Base-by-base conservation (phyloP, 1,284 basidiomycete genomes). In the Puccinia triticina region DNA sequence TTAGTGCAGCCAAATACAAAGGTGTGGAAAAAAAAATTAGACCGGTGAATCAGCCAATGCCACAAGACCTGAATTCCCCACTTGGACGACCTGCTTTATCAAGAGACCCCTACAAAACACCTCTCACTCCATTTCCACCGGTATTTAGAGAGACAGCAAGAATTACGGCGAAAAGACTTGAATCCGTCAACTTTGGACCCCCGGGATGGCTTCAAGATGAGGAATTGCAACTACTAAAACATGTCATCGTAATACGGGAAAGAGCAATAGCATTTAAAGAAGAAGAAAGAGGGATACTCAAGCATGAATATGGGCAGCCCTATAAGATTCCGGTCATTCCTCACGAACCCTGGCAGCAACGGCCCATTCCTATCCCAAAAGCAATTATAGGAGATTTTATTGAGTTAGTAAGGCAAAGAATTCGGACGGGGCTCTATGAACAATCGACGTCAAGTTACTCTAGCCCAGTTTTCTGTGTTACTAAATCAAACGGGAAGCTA, bases 311-410 rank as follows among this genome's bases (percentile, higher is more conserved):
- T 50, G 46, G 69, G 8, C 23, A 12, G 11, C 69, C 69, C 48
- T 72, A 72, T n/a, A 43, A 29, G 1, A 72, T 72, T 16, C 69
- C 46, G 18, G 46, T 72, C 4, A 21, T 72, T 32, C 21, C 16
- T 21, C 69, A 72, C 16, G 16, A 50, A 26, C 69, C 69, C 1
- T 72, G 69, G 69, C 46, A 72, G 48, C 48, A 29, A n/a, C 50
- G 21, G 34, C 69, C 69, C 1, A 72, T 72, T 4, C 69, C 69
- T 10, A 32, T 50, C 8, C 69, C 69, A 2, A 26, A 12, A 32
- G 2, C 69, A 32, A 53, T 53, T 4, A 72, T 8, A n/a, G 21
- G 32, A 18, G 46, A 50, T 2, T 26, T 46, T 16, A 53, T 32
- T 0, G 69, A 72, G 32, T 53, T 72, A 32, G 46, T 72, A 2